These are phyloP conservation scores for Alternaria triticina DNA, from an alignment of 2,329 filamentous ascomycete species.

Conservation along the genomic window DNA sequence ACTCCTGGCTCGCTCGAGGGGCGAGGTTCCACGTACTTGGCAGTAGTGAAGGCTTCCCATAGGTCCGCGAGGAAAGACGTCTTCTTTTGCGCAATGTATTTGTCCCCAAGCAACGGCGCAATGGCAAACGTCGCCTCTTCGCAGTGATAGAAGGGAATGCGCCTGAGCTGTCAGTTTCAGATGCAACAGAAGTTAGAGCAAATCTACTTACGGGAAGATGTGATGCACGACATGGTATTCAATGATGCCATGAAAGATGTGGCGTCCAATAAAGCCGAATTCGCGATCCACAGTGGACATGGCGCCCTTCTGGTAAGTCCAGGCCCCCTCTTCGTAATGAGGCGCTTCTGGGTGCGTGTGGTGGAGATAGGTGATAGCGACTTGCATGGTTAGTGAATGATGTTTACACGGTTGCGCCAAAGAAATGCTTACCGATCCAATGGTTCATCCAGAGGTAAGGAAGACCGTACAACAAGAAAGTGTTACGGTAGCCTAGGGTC, in stretches of 20 bases:
- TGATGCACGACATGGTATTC: conserved; percentile 70
- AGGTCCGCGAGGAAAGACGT: conserved; percentile 28
- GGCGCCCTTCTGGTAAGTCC: conserved; percentile 69
- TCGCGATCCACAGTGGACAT: conserved; percentile 69
- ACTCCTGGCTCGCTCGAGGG: not conserved
- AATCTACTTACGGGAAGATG: conserved; percentile 56
- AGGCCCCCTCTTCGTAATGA: conserved; percentile 65
- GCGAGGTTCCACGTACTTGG: conserved; percentile 28
- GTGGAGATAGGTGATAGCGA: conserved; percentile 77
- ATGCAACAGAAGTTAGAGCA: not conserved
- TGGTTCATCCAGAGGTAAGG: conserved; percentile 75
- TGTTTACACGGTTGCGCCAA: not conserved
- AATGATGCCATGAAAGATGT: conserved; percentile 71
- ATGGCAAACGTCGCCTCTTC: conserved; percentile 36
- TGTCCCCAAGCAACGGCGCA: conserved; percentile 29
- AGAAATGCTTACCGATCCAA: conserved; percentile 58
- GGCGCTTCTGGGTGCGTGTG: conserved; percentile 67
- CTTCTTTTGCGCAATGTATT: conserved; percentile 29
- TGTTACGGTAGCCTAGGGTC: conserved; percentile 16
- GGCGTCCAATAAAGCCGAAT: conserved; percentile 68
- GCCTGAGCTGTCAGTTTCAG: conserved; percentile 20
- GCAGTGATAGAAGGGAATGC: conserved; percentile 37
- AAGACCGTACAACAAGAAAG: conserved; percentile 65
- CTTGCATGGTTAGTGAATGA: conserved; percentile 32
- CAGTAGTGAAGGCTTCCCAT: conserved; percentile 30